These are phyloP conservation scores for Mycena amicta DNA, from an alignment of 768 basidiomycete genomes.

Conservation along the genomic window DNA sequence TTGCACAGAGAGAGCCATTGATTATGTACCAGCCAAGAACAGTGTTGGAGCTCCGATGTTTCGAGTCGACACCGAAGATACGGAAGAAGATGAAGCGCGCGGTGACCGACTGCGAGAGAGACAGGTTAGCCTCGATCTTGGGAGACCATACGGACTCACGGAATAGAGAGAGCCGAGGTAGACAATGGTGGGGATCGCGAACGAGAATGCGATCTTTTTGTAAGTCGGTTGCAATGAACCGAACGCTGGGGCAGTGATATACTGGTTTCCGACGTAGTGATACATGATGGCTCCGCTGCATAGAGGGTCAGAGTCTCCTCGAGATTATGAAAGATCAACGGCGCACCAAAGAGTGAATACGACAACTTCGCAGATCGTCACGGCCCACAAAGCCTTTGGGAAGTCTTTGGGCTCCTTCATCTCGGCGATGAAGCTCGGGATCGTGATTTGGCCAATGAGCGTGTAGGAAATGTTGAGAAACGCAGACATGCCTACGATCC, in stretches of 20 bases:
- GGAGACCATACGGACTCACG: constrained; percentile 24
- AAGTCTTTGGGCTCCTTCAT: constrained; percentile 52
- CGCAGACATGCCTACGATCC: constrained; percentile 42
- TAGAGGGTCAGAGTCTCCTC: not conserved
- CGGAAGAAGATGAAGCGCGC: constrained; percentile 51
- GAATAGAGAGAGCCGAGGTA: constrained; percentile 49
- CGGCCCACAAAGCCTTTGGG: constrained; percentile 47
- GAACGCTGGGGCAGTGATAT: constrained; percentile 47
- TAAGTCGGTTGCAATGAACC: constrained; percentile 39
- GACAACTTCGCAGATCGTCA: constrained; percentile 45
- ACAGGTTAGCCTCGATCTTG: not conserved
- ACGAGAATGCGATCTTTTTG: constrained; percentile 49
- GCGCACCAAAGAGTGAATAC: constrained; percentile 39
- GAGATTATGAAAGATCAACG: not conserved
- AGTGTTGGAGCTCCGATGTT: constrained; percentile 34
- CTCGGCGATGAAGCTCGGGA: constrained; percentile 51
- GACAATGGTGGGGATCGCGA: constrained; percentile 48
- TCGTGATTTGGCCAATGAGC: constrained; percentile 46
- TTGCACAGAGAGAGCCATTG: too few species aligned
- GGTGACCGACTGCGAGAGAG: constrained; percentile 36
- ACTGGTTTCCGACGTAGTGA: constrained; percentile 42
- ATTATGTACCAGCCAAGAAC: constrained; percentile 25
- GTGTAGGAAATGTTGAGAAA: constrained; percentile 51
- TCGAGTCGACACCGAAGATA: constrained; percentile 40
- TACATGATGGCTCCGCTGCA: constrained; percentile 42